Conservation (phyloP, 2,329 filamentous ascomycete genomes). For the Celoporthe dispersa region DNA sequence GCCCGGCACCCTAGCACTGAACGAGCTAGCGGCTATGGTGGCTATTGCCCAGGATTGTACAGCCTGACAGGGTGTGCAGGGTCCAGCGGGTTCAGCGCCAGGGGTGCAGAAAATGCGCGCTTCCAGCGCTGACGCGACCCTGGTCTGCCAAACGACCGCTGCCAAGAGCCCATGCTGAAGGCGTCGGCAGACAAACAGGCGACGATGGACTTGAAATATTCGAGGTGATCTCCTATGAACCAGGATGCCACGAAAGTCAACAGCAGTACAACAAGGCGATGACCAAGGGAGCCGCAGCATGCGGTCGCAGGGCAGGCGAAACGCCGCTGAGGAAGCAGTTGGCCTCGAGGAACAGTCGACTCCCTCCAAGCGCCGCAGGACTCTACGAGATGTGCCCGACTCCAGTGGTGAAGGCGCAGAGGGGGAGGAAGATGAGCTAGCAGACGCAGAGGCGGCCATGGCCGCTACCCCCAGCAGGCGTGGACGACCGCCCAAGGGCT, state of each 20-base stretch:
- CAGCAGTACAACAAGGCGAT: background rate
- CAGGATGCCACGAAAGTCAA: constrained; percentile 3
- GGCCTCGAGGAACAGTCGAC: background rate
- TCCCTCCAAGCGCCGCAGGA: constrained; percentile 16
- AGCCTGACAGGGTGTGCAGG: background rate
- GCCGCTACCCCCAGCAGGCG: constrained; percentile 39
- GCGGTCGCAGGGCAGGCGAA: background rate
- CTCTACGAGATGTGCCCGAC: background rate
- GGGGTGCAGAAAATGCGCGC: background rate
- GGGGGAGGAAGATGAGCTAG: constrained; percentile 25
- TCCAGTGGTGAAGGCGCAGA: constrained; percentile 16
- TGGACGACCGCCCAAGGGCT: constrained; percentile 34
- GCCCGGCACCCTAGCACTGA: background rate
- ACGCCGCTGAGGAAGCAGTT: background rate
- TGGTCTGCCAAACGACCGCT: constrained; percentile 1
- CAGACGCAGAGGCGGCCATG: constrained; percentile 35
- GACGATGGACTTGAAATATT: background rate
- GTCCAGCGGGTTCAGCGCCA: background rate
- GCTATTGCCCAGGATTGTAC: background rate
- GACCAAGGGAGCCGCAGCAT: constrained; percentile 11
- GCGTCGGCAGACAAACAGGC: constrained; percentile 9
- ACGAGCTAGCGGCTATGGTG: background rate
- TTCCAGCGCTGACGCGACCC: background rate
- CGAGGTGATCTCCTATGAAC: background rate
- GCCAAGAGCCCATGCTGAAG: background rate